phyloP scores from a whole-genome alignment of 1,284 basidiomycete genomes.

The Prillingera fragicola region DNA sequence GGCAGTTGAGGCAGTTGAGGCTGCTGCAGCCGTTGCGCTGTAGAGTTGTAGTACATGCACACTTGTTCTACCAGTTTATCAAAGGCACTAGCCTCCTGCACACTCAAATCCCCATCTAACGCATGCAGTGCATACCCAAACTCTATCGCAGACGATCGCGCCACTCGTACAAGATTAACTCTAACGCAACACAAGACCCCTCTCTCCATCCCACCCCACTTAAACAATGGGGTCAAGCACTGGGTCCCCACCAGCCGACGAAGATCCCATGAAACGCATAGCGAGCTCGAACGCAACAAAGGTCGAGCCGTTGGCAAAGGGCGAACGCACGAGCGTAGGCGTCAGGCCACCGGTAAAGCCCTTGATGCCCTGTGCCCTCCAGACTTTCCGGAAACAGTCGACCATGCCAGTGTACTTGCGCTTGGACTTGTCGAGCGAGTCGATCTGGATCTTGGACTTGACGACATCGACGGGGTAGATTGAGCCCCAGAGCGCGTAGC shows the following conservation, averaged over 20 bases:
- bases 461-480: conserved; percentile 94
- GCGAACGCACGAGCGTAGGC: conserved; percentile 72
- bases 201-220: too few species aligned
- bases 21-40: too few species aligned
- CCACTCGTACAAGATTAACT: too few species aligned
- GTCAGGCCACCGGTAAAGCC: conserved; percentile 85
- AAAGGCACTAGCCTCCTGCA: too few species aligned
- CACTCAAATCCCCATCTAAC: too few species aligned
- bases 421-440: conserved; percentile 67
- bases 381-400: conserved; percentile 77
- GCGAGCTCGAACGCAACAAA: conserved; percentile 90
- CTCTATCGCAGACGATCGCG: too few species aligned
- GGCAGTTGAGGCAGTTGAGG: too few species aligned
- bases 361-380: conserved; percentile 68
- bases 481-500: conserved; percentile 47
- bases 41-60: too few species aligned
- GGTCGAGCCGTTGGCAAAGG: conserved; percentile 76
- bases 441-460: conserved; percentile 92
- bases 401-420: conserved; percentile 75
- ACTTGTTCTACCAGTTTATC: too few species aligned
- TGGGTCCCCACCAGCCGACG: not conserved
- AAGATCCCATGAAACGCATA: conserved; percentile 50
- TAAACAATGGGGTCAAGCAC: not conserved
- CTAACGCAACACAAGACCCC: too few species aligned
- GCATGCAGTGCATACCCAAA: too few species aligned